phyloP scores from a whole-genome alignment of 257 asterid genomes.

The Salvia splendens region DNA sequence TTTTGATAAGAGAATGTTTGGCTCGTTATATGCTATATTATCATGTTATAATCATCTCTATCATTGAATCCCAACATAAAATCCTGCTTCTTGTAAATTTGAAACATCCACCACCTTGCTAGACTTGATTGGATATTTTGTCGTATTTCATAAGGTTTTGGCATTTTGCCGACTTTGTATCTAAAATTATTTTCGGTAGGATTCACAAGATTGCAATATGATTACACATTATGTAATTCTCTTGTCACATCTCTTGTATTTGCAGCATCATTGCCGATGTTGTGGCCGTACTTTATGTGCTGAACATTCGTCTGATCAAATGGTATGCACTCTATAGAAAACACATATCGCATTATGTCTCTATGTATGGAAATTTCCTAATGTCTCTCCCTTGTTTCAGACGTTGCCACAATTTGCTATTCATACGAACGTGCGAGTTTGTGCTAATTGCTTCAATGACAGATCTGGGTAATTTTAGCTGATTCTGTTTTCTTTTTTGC shows the following conservation, averaged over 20 bases:
- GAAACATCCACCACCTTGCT: slow-evolving; percentile 1
- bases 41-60: slow-evolving; percentile 2
- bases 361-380: neutral
- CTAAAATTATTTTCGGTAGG: slow-evolving; percentile 17
- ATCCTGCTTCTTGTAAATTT: neutral
- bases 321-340: slow-evolving; percentile 54
- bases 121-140: slow-evolving; percentile 13
- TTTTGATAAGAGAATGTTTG: slow-evolving; percentile 9
- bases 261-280: slow-evolving; percentile 95
- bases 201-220: slow-evolving; percentile 25
- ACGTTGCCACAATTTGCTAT: slow-evolving; percentile 91
- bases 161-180: slow-evolving; percentile 12
- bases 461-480: slow-evolving; percentile 66
- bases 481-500: slow-evolving; percentile 8
- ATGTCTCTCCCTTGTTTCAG: slow-evolving; percentile 49
- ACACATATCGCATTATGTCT: slow-evolving; percentile 5
- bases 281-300: slow-evolving; percentile 95
- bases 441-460: slow-evolving; percentile 85
- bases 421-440: slow-evolving; percentile 80
- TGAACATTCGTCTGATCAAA: slow-evolving; percentile 85
- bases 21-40: slow-evolving; percentile 12
- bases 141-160: slow-evolving; percentile 6
- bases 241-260: slow-evolving; percentile 15
- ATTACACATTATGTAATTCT: slow-evolving; percentile 9
- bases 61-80: neutral